Percentiles rank a stretch among this genome's conserved stretches.
Evolutionary conservation across 75 land plant species (phyloP).

Genomic region (Adiantum capillusveneris): DNA sequence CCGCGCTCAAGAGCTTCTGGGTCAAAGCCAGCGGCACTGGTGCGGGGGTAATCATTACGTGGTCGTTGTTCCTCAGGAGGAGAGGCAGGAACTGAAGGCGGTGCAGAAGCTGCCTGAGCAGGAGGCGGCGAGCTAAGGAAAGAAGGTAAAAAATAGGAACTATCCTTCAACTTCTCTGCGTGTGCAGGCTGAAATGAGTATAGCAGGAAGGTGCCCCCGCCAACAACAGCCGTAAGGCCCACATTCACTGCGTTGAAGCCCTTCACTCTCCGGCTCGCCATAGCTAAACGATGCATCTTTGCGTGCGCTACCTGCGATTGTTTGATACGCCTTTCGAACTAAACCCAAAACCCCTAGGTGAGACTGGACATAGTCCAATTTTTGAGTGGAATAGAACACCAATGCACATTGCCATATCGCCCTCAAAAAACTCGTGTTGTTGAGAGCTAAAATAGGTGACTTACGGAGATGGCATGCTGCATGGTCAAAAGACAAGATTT

Average conservation of each 20-base stretch:
- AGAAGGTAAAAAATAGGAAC: conserved; percentile 30
- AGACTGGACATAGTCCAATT: no score
- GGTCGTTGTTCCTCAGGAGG: conserved; percentile 11
- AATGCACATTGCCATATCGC: no score
- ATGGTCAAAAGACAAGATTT: no score
- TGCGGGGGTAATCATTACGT: conserved; percentile 81
- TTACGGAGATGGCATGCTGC: no score
- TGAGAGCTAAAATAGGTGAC: no score
- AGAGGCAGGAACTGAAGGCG: not conserved
- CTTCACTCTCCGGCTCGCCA: conserved; percentile 1
- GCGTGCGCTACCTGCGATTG: no score
- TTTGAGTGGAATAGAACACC: no score
- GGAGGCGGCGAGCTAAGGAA: conserved; percentile 13
- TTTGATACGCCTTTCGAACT: no score
- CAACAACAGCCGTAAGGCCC: not conserved
- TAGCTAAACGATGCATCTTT: conserved; percentile 4
- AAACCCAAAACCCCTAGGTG: no score
- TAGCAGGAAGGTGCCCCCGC: not conserved
- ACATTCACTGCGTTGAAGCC: not conserved
- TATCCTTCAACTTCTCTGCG: conserved; percentile 35
- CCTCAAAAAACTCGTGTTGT: no score
- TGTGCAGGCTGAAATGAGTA: not conserved
- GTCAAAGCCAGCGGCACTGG: conserved; percentile 86
- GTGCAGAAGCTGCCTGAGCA: conserved; percentile 5
- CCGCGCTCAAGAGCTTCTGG: conserved; percentile 90